Conservation (phyloP, 495 filamentous ascomycete genomes). For the Corynascus novoguineensis region DNA sequence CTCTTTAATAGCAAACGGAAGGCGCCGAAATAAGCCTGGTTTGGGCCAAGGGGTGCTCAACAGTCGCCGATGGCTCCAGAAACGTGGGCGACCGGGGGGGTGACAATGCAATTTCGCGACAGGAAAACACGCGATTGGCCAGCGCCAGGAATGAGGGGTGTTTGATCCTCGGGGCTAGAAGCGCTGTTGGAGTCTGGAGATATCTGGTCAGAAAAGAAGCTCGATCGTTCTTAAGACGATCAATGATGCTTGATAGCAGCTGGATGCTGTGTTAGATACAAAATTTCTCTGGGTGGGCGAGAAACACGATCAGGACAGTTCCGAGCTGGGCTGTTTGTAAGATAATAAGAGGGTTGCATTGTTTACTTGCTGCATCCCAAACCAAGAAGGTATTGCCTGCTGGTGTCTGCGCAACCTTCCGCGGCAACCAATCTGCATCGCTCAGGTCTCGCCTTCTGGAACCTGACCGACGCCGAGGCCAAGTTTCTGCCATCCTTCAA, state of each 20-base stretch:
- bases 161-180: slow-evolving; percentile 23
- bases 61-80: slow-evolving; percentile 7
- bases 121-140: slow-evolving; percentile 27
- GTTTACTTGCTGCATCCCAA: slow-evolving; percentile 21
- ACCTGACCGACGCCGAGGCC: neutral
- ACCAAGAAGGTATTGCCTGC: slow-evolving; percentile 12
- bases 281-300: neutral
- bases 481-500: neutral
- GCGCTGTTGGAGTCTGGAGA: slow-evolving; percentile 14
- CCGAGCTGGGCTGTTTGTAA: neutral
- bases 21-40: slow-evolving; percentile 24
- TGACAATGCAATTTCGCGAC: slow-evolving; percentile 32
- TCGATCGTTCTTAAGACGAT: slow-evolving; percentile 21
- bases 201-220: slow-evolving; percentile 25
- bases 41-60: slow-evolving; percentile 11
- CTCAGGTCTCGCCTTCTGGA: slow-evolving; percentile 6
- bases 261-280: slow-evolving; percentile 13
- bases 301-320: neutral
- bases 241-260: slow-evolving; percentile 31
- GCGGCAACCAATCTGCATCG: neutral
- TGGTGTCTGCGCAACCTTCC: slow-evolving; percentile 11
- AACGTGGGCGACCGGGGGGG: slow-evolving; percentile 15
- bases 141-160: slow-evolving; percentile 14
- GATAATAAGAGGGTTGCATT: slow-evolving; percentile 15
- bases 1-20: slow-evolving; percentile 19